Percentiles rank a stretch among this genome's conserved stretches.
phyloP scores from a whole-genome alignment of 257 asterid species.

The Solanum sitiens region DNA sequence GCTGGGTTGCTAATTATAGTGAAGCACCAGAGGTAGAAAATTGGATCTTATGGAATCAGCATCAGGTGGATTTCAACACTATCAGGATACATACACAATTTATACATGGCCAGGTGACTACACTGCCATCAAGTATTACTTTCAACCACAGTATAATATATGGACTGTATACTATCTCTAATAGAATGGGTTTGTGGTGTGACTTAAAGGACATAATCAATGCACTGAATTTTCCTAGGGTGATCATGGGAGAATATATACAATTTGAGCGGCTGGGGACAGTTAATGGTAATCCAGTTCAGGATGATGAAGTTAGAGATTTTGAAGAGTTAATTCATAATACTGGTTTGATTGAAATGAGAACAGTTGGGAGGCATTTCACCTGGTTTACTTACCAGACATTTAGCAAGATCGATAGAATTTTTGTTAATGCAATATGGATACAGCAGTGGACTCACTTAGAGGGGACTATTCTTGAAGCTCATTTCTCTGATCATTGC shows the following conservation, averaged over 20 bases:
- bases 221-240: not conserved
- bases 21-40: not conserved
- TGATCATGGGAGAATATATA: not conserved
- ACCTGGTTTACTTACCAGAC: not conserved
- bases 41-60: not conserved
- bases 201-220: not conserved
- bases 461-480: not conserved
- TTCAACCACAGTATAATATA: not conserved
- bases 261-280: not conserved
- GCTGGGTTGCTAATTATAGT: not conserved
- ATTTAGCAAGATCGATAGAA: not conserved
- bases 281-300: not conserved
- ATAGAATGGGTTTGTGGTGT: not conserved
- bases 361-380: not conserved
- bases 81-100: not conserved
- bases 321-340: not conserved
- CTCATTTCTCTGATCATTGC: not conserved
- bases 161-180: not conserved
- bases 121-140: not conserved
- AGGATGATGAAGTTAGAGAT: not conserved
- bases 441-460: not conserved
- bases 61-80: not conserved
- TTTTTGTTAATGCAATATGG: not conserved
- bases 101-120: not conserved
- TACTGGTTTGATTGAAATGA: not conserved